These are phyloP conservation scores for Fragaria iinumae DNA, from an alignment of 306 rosid species.

Conservation along the genomic window DNA sequence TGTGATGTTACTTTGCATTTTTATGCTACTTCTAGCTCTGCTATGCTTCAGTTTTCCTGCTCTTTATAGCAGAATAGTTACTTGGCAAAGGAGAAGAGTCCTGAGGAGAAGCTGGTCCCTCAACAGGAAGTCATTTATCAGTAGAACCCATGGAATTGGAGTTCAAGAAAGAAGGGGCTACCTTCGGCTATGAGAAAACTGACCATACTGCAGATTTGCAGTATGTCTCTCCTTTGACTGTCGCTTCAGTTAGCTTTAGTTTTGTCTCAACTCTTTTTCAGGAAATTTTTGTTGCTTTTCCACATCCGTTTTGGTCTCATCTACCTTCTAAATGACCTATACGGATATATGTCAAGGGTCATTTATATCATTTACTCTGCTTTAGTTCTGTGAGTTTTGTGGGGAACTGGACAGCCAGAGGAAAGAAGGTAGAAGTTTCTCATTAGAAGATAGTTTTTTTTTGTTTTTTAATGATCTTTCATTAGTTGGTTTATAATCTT, in stretches of 20 bases:
- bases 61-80: slow-evolving; percentile 49
- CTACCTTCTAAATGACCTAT: not conserved
- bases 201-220: not conserved
- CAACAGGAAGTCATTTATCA: slow-evolving; percentile 69
- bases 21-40: slow-evolving; percentile 56
- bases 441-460: slow-evolving; percentile 22
- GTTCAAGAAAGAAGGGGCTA: slow-evolving; percentile 61
- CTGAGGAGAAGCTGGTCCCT: slow-evolving; percentile 69
- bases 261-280: not conserved
- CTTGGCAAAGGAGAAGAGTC: slow-evolving; percentile 48
- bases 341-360: not conserved
- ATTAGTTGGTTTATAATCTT: not conserved
- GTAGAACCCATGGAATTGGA: slow-evolving; percentile 42
- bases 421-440: slow-evolving; percentile 5
- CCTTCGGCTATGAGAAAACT: slow-evolving; percentile 60
- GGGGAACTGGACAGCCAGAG: slow-evolving; percentile 6
- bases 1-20: slow-evolving; percentile 67
- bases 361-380: not conserved
- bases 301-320: not conserved
- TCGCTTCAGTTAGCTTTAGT: not conserved
- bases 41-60: slow-evolving; percentile 83
- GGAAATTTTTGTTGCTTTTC: not conserved
- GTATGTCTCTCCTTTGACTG: slow-evolving; percentile 13
- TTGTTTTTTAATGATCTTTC: slow-evolving; percentile 7
- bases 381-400: not conserved